Evolutionary conservation across 2,329 filamentous ascomycete genomes (phyloP).

Genomic region (Pseudogymnoascus verrucosus): DNA sequence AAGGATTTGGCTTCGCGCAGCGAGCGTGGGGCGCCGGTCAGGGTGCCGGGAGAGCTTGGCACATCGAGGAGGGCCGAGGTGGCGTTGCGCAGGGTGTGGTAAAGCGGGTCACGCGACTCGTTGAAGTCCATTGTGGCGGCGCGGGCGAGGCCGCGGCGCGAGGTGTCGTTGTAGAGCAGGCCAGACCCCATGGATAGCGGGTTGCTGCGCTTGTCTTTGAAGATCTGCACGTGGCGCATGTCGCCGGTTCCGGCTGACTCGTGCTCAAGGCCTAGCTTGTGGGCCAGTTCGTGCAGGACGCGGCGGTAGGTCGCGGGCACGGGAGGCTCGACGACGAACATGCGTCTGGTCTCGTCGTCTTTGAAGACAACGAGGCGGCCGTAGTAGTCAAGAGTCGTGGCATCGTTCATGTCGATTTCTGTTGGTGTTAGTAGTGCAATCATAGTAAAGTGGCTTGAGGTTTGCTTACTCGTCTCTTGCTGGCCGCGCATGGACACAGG

Average conservation of each 20-base stretch:
- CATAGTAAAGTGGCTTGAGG: constrained; percentile 15
- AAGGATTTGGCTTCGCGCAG: constrained; percentile 93
- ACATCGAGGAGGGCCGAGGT: constrained; percentile 76
- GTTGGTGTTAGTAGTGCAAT: constrained; percentile 40
- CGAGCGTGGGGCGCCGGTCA: constrained; percentile 63
- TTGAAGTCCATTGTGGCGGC: constrained; percentile 98
- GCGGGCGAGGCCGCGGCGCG: constrained; percentile 78
- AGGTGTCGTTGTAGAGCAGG: constrained; percentile 58
- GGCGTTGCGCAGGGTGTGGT: constrained; percentile 70
- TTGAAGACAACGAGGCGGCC: constrained; percentile 86
- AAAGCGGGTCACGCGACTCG: constrained; percentile 65
- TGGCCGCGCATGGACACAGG: constrained; percentile 26
- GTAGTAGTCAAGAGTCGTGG: constrained; percentile 78
- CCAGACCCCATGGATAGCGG: constrained; percentile 29
- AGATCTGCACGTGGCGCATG: constrained; percentile 83
- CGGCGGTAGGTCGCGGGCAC: constrained; percentile 78
- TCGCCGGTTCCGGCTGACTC: constrained; percentile 83
- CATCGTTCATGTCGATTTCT: constrained; percentile 88
- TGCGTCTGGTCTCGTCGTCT: constrained; percentile 67
- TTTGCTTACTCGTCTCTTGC: constrained; percentile 13
- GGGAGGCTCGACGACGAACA: constrained; percentile 73
- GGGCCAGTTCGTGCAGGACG: constrained; percentile 86
- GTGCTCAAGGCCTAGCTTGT: constrained; percentile 89
- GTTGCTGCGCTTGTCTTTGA: constrained; percentile 48
- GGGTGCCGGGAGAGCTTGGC: constrained; percentile 63